phyloP scores from a whole-genome alignment of 208 protist genomes.

The Trypanosomatidae sp. region DNA sequence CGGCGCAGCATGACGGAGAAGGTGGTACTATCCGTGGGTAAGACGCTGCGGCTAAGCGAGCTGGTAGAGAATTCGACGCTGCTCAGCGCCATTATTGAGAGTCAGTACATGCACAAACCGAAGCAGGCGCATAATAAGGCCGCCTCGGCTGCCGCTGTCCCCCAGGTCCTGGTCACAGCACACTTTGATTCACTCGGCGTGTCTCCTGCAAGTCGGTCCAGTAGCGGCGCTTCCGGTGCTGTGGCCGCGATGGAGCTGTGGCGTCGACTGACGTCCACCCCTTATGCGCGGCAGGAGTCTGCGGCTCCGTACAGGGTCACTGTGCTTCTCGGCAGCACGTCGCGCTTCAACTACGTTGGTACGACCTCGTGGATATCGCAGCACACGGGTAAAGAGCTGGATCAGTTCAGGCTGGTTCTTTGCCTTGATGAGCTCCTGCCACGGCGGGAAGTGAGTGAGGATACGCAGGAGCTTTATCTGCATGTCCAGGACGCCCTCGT shows the following conservation, averaged over 20 bases:
- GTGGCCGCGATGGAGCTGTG: constrained; percentile 76
- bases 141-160: constrained; percentile 6
- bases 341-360: constrained; percentile 74
- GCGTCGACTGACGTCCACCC: constrained; percentile 46
- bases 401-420: constrained; percentile 51
- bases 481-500: constrained; percentile 74
- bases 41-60: constrained; percentile 20
- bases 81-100: constrained; percentile 30
- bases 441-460: constrained; percentile 9
- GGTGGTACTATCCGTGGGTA: constrained; percentile 55
- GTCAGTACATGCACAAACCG: constrained; percentile 31
- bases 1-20: constrained; percentile 20
- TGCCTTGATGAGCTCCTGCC: constrained; percentile 77
- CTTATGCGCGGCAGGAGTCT: constrained; percentile 13
- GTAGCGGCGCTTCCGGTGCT: constrained; percentile 47
- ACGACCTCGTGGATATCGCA: constrained; percentile 53
- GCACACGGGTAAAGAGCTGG: constrained; percentile 49
- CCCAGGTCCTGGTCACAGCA: constrained; percentile 65
- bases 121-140: constrained; percentile 26
- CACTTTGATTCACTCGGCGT: constrained; percentile 76
- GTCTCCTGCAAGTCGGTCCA: constrained; percentile 48
- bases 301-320: constrained; percentile 42
- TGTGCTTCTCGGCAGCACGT: constrained; percentile 64
- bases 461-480: constrained; percentile 53
- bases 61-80: constrained; percentile 45